A percentile compares a stretch with the other conserved stretches of the same genome.
Conservation (phyloP, 1,139 yeast species). For the Petasospora fabianii region DNA sequence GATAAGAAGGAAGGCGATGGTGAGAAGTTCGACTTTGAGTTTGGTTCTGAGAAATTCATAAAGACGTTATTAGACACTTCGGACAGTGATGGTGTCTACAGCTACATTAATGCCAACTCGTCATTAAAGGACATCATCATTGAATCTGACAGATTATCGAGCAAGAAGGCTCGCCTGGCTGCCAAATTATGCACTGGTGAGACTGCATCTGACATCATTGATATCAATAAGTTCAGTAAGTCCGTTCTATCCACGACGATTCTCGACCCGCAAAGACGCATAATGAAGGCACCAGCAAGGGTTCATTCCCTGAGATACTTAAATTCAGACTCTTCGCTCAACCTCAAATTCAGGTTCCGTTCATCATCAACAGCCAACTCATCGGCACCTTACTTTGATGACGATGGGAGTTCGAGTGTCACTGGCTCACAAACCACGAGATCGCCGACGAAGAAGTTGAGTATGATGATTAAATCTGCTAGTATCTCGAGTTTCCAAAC, state of each 20-base stretch:
- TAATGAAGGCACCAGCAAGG: constrained; percentile 9
- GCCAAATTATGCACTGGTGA: constrained; percentile 20
- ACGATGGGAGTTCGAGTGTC: constrained; percentile 4
- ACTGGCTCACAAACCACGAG: no score
- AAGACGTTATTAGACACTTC: constrained; percentile 31
- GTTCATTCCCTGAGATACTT: constrained; percentile 11
- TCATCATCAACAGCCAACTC: background rate
- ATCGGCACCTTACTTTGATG: constrained; percentile 1
- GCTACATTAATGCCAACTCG: constrained; percentile 21
- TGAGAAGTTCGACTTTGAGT: constrained; percentile 26
- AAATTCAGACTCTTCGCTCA: constrained; percentile 12
- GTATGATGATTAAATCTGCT: constrained; percentile 23
- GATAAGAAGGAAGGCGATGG: constrained; percentile 7
- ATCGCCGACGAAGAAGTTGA: constrained; percentile 23
- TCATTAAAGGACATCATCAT: constrained; percentile 21
- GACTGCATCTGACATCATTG: constrained; percentile 11
- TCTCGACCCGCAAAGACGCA: constrained; percentile 16
- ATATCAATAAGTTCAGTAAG: constrained; percentile 8
- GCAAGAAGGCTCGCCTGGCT: constrained; percentile 18
- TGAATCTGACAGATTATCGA: constrained; percentile 21
- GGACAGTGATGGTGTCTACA: constrained; percentile 24
- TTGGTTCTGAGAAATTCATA: constrained; percentile 37
- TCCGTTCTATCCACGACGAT: constrained; percentile 13
- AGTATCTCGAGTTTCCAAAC: constrained; percentile 19
- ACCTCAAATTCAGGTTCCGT: constrained; percentile 12